Percentiles rank a stretch among this genome's conserved stretches.
Evolutionary conservation across 2,329 filamentous ascomycete species (phyloP).

Genomic region (Hypoxylon sp.): DNA sequence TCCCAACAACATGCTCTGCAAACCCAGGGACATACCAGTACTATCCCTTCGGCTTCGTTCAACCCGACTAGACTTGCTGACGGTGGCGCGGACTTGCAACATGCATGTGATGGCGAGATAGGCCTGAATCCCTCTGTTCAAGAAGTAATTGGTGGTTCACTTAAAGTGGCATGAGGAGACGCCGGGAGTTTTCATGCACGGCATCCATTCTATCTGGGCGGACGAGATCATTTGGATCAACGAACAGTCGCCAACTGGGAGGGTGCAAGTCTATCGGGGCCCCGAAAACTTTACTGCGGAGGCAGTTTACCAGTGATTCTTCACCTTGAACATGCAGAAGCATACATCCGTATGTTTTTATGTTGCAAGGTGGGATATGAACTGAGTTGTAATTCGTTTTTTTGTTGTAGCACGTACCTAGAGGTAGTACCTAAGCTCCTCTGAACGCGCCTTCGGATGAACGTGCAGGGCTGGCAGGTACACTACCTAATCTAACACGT

Average conservation of each 20-base stretch:
- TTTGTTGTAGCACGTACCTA: no score
- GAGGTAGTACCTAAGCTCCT: no score
- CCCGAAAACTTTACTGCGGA: slow-evolving; percentile 36
- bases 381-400: no score
- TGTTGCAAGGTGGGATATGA: neutral
- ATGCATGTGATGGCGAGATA: slow-evolving; percentile 13
- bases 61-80: slow-evolving; percentile 33
- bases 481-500: no score
- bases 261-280: slow-evolving; percentile 39
- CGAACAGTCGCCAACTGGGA: slow-evolving; percentile 40
- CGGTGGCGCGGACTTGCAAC: slow-evolving; percentile 37
- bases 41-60: slow-evolving; percentile 36
- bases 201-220: slow-evolving; percentile 30
- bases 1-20: no score
- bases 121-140: neutral
- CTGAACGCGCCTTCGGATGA: no score
- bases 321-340: neutral
- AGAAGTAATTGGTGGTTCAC: neutral
- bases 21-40: no score
- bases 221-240: slow-evolving; percentile 40
- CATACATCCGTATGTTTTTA: no score
- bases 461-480: no score
- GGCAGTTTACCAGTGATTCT: slow-evolving; percentile 8
- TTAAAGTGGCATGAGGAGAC: slow-evolving; percentile 26
- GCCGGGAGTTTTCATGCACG: slow-evolving; percentile 9